phyloP scores from a whole-genome alignment of 176 grass and related monocot genomes.

The Miscanthus lutarioriparius region DNA sequence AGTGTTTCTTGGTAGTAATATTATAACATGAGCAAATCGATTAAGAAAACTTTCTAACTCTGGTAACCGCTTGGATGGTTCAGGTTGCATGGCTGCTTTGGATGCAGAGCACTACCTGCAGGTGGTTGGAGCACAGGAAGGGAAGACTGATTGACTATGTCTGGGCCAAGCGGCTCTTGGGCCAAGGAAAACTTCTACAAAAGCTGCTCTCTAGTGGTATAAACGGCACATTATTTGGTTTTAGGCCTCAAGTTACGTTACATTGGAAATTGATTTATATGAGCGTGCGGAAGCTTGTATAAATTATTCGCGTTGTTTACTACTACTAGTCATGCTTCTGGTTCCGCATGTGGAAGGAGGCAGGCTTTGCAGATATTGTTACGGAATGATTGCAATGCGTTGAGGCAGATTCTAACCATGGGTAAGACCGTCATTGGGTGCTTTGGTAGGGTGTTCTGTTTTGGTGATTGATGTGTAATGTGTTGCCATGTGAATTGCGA shows the following conservation, averaged over 20 bases:
- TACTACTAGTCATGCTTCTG: neutral
- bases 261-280: conserved; percentile 34
- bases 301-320: neutral
- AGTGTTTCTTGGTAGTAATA: neutral
- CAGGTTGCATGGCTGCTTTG: conserved; percentile 96
- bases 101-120: conserved; percentile 98
- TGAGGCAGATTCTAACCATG: too few species aligned
- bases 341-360: neutral
- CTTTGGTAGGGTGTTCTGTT: too few species aligned
- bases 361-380: neutral
- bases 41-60: neutral
- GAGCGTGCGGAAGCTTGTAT: neutral
- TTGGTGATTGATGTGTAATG: too few species aligned
- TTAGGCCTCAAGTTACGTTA: conserved; percentile 19
- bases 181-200: neutral
- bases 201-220: conserved; percentile 33
- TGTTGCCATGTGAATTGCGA: too few species aligned
- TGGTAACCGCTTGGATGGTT: neutral
- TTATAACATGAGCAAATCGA: neutral
- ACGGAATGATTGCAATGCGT: too few species aligned
- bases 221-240: neutral
- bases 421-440: too few species aligned
- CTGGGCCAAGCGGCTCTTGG: neutral
- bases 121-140: conserved; percentile 71
- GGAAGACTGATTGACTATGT: conserved; percentile 67